Base-by-base conservation (phyloP, 1,284 basidiomycete genomes). In the Caloboletus inedulis region DNA sequence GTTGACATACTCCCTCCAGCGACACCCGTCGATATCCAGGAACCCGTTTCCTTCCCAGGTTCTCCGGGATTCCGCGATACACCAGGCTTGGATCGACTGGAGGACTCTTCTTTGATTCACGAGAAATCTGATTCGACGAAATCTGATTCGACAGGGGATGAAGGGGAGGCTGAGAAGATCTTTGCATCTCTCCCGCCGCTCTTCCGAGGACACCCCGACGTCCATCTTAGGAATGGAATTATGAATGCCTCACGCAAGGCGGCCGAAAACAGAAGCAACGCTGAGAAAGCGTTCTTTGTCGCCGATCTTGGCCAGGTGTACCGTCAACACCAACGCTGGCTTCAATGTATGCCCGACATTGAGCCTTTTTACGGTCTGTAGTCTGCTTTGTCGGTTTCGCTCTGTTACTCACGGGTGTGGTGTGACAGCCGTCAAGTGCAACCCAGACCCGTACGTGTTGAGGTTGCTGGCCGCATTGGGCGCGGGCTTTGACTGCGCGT, bases 401-500 rank as follows among this genome's bases (percentile, higher is more conserved):
- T 58, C 54, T 62, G 53, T 54, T 53, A 30, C 56, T 62, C 60
- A 65, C 52, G 42, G 41, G 36, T 12, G 43, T 55, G 42, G 43
- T 51, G 51, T 48, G 67, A 64, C 52, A 57, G 59, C 55, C 21
- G 48, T 60, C 53, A 59, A 62, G 76, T 98, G 95, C 75, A 99
- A 98, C 76, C 96, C 97, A 13, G 96, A 98, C 66, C 93, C 94
- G 3, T 91, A 93, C 64, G 86, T 99, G 44, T 78, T 99, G 49
- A 87, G 93, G 57, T 81, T 99, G 45, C 84, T 99, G 37, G 91
- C 94, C 12, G 84, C 89, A 23, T 76, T 98, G 55, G 96, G 96
- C 37, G 79, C 89, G 1, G 94, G 94, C 14, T 99, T 99, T 74
- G 97, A 99, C 74, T 99, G 97, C 65, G 97, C 97, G n/a, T 98